Base-by-base conservation (phyloP, 495 filamentous ascomycete species). In the Talaromyces trachyspermus region DNA sequence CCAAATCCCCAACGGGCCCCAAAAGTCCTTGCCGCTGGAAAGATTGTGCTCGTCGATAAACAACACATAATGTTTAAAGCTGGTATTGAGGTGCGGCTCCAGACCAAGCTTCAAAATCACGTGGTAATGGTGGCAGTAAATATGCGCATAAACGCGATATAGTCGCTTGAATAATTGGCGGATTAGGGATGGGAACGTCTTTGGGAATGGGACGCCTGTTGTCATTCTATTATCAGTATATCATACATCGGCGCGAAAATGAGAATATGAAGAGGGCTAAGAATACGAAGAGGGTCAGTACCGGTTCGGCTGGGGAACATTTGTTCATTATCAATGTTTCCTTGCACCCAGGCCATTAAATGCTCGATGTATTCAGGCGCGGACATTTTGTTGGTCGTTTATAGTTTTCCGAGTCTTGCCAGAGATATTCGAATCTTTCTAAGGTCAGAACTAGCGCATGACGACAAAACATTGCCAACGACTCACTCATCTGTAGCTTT, bases 111-210 rank as follows among this genome's bases (percentile, higher is more conserved):
- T 89, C 24, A 95, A 84, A 43, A 98, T 84, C 36, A 98, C 92
- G 12, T 89, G 89, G 67, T 98, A 98, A 70, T 98, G 92, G 65
- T 98, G 92, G 76, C 92, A 98, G 77, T 98, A 98, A 56, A 98
- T 95, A 66, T 98, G 92, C 29, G 92, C 92, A 67, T 98, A 98
- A 43, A 98, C 91, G 49, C 92, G 86, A 68, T 97, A 98, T 64
- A 98, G 81, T 54, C 92, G 85, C 75, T 98, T 98, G 78, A 97
- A 95, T 54, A 98, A 83, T 71, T 95, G 89, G 45, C 88, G 84
- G 38, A 95, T 78, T 44, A 92, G 79, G 49, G 81, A 71, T 27
- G 87, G 81, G 68, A 98, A 98, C 11, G 80, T 82, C 63, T 95
- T 95, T 32, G 92, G 91, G 68, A 98, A 98, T 3, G 92, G 85